Conservation (phyloP, 1,139 yeast species). For the Debaryomyces robertsiae region DNA sequence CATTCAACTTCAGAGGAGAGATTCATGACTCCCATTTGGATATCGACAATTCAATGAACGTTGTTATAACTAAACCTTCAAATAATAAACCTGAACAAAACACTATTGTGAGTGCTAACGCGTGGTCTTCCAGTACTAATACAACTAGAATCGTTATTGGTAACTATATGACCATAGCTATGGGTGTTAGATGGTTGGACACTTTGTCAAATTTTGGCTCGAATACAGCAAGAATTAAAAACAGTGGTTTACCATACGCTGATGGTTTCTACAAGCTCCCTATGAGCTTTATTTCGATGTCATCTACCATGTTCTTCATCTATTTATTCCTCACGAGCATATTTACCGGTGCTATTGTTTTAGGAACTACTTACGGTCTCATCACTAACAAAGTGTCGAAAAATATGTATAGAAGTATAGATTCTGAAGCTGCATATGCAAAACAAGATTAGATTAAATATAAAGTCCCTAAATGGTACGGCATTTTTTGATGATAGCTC, state of each 20-base stretch:
- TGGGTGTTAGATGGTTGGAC: constrained; percentile 63
- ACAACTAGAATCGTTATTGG: constrained; percentile 69
- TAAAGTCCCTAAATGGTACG: constrained; percentile 19
- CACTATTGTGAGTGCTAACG: constrained; percentile 55
- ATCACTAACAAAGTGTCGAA: constrained; percentile 23
- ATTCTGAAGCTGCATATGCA: constrained; percentile 29
- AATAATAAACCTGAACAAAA: constrained; percentile 31
- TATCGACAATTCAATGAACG: constrained; percentile 60
- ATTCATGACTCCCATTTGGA: constrained; percentile 72
- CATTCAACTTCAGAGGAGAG: constrained; percentile 67
- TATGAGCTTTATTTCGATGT: constrained; percentile 28
- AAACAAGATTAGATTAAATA: constrained; percentile 31
- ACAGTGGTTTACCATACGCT: constrained; percentile 34
- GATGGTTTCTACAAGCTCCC: constrained; percentile 51
- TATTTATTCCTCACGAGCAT: constrained; percentile 28
- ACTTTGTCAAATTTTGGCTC: constrained; percentile 26
- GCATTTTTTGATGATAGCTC: constrained; percentile 44
- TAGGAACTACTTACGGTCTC: constrained; percentile 28
- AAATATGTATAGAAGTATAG: constrained; percentile 22
- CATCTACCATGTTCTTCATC: constrained; percentile 25
- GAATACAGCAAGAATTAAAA: constrained; percentile 13
- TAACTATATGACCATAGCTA: constrained; percentile 56
- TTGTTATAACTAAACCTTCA: constrained; percentile 51
- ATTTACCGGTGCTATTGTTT: constrained; percentile 28
- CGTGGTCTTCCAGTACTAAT: constrained; percentile 65